phyloP scores from a whole-genome alignment of 495 filamentous ascomycete species.

The Collariella sp. region DNA sequence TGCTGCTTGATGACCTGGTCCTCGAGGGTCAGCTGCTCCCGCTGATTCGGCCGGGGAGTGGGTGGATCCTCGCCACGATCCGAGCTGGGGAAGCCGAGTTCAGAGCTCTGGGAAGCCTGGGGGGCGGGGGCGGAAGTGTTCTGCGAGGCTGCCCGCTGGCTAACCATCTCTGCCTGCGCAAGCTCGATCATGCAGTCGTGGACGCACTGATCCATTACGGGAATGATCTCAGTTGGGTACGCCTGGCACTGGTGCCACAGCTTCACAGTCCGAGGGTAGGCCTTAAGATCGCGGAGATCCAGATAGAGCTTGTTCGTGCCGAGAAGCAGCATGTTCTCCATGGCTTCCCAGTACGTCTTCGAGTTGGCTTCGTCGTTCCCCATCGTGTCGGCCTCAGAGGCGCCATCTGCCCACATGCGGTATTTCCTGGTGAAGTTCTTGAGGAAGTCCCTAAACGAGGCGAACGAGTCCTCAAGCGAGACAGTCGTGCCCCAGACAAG shows the following conservation, averaged over 20 bases:
- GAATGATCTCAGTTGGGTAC: conserved; percentile 92
- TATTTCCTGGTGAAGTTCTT: conserved; percentile 75
- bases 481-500: conserved; percentile 98
- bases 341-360: conserved; percentile 82
- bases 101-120: conserved; percentile 50
- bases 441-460: conserved; percentile 81
- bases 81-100: conserved; percentile 64
- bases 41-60: conserved; percentile 25
- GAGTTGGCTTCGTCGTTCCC: conserved; percentile 79
- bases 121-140: conserved; percentile 39
- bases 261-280: conserved; percentile 85
- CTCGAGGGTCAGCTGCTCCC: conserved; percentile 34
- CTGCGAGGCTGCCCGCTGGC: conserved; percentile 50
- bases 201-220: conserved; percentile 87
- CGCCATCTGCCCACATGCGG: conserved; percentile 59
- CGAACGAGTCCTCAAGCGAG: conserved; percentile 82
- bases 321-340: conserved; percentile 83
- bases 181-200: conserved; percentile 92
- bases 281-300: conserved; percentile 80
- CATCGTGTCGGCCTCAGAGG: conserved; percentile 70
- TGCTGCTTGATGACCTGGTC: conserved; percentile 58
- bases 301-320: conserved; percentile 78
- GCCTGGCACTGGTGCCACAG: conserved; percentile 90
- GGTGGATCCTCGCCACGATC: conserved; percentile 50
- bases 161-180: conserved; percentile 70